These are phyloP conservation scores for Kwoniella mangroviensis DNA, from an alignment of 768 basidiomycete species.

Conservation along the genomic window DNA sequence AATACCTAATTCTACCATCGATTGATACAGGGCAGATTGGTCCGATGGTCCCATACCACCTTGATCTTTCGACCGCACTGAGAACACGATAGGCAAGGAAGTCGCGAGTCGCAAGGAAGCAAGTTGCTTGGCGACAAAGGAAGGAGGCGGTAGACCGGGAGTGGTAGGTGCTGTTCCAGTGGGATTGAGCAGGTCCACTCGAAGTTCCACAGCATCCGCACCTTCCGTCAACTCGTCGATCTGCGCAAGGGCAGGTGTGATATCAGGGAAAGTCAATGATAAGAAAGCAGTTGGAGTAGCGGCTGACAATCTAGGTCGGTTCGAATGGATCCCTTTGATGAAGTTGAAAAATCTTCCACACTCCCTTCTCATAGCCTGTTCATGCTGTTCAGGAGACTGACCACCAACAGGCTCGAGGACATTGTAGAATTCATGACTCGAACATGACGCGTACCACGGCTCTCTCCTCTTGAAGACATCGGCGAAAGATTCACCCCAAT, in stretches of 20 bases:
- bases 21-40: conserved; percentile 71
- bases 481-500: conserved; percentile 82
- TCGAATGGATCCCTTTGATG: conserved; percentile 73
- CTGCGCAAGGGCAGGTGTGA: conserved; percentile 69
- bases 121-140: conserved; percentile 81
- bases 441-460: conserved; percentile 84
- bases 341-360: conserved; percentile 85
- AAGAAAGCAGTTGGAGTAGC: conserved; percentile 86
- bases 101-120: conserved; percentile 76
- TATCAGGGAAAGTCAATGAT: conserved; percentile 86
- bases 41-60: conserved; percentile 89
- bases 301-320: conserved; percentile 57
- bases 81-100: conserved; percentile 85
- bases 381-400: conserved; percentile 58
- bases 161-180: conserved; percentile 59
- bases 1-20: conserved; percentile 76
- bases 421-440: conserved; percentile 83
- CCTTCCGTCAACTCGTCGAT: conserved; percentile 79
- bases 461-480: conserved; percentile 81
- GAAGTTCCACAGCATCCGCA: conserved; percentile 89
- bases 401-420: conserved; percentile 57
- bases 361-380: conserved; percentile 62
- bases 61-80: conserved; percentile 82
- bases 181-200: conserved; percentile 82
- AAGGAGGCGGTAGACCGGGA: conserved; percentile 67